Conservation (phyloP, 2,329 filamentous ascomycete species). For the Cladosporium sp. region DNA sequence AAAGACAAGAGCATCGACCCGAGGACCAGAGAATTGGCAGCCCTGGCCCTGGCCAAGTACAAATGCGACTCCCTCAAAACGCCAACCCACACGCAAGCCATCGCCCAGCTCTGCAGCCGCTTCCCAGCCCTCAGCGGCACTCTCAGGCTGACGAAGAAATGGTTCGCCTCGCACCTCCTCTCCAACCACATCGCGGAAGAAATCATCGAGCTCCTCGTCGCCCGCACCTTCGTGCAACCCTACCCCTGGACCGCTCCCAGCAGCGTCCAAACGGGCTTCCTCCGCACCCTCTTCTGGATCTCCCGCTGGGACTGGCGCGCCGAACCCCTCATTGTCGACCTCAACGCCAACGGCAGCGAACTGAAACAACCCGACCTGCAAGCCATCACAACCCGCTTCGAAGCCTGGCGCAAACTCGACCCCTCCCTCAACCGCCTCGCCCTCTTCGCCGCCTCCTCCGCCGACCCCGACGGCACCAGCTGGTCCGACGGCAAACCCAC, state of each 20-base stretch:
- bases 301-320: conserved; percentile 88
- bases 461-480: conserved; percentile 70
- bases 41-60: conserved; percentile 63
- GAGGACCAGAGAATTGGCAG: conserved; percentile 62
- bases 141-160: conserved; percentile 80
- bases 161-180: conserved; percentile 82
- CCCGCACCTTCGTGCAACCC: conserved; percentile 73
- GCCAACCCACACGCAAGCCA: conserved; percentile 74
- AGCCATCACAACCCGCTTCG: conserved; percentile 64
- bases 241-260: conserved; percentile 76
- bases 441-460: conserved; percentile 74
- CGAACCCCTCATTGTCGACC: conserved; percentile 75
- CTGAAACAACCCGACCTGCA: conserved; percentile 58
- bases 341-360: conserved; percentile 39
- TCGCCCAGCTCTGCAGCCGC: conserved; percentile 74
- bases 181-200: conserved; percentile 70
- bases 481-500: conserved; percentile 73
- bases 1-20: conserved; percentile 67
- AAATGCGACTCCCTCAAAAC: conserved; percentile 67
- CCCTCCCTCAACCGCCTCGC: conserved; percentile 79
- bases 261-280: conserved; percentile 71
- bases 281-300: conserved; percentile 73
- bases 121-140: conserved; percentile 75
- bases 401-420: conserved; percentile 82
- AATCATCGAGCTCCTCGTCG: conserved; percentile 76